Evolutionary conservation across 352 stramenopile species (phyloP), one percentile per base, ranked within the genome.

Genomic region (Blastocystis sp.): DNA sequence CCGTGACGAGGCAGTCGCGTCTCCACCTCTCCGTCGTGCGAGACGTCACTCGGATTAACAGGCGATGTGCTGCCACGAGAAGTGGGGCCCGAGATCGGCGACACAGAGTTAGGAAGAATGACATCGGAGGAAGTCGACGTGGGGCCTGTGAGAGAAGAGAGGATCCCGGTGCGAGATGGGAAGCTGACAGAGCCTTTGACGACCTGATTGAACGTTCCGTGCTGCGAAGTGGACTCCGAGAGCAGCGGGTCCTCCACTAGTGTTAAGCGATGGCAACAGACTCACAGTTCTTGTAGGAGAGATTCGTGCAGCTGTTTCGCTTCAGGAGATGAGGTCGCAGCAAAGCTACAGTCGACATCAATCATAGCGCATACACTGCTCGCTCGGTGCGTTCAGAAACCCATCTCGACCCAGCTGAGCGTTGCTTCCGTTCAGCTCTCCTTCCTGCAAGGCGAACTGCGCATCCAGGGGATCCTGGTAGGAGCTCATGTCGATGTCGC

Each of bases 401-500:
- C 50, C 50, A 59, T n/a, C 11, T n/a, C 11, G 11, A 59, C 50
- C 20, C 11, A n/a, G 20, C 11, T 59, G 11, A 2, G 50, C 20
- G 50, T 13, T 13, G 50, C 20, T n/a, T 13, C 20, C 50, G 11
- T n/a, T 13, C 50, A n/a, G 2, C 50, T 13, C 30, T 0, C 24
- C 64, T 0, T 20, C 64, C 45, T 47, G 26, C 24, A 41, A 75
- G 16, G 64, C 16, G 64, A 41, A 75, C 39, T 24, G 34, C 24
- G 41, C 20, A 26, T 79, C 68, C 6, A 79, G 30, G 0, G 70
- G 18, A 34, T 64, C 70, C 3, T 45, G 39, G 6, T 65, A n/a
- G 18, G 70, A 26, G 18, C 24, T 63, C 70, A 81, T 81, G 26
- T 81, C 70, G 16, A 81, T 65, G 20, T 81, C 70, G 55, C 70